Evolutionary conservation across 106 monocot species (phyloP).

Genomic region (Phalaenopsis aphrodite): DNA sequence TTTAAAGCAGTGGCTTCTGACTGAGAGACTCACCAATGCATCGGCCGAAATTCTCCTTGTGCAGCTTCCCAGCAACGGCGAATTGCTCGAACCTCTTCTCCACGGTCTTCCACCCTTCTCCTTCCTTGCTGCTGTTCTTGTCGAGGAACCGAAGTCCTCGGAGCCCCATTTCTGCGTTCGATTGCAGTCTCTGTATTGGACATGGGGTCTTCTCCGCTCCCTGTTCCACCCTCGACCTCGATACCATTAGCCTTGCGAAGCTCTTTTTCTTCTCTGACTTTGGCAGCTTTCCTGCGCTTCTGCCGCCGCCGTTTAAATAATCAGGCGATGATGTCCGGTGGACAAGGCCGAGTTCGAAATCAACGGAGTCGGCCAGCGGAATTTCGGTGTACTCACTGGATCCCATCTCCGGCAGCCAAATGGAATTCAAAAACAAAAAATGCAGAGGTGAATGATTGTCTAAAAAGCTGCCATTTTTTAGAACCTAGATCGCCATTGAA

Average conservation of each 20-base stretch:
- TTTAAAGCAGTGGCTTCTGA: not conserved
- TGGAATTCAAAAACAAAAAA: not conserved
- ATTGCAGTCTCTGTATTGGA: conserved; percentile 20
- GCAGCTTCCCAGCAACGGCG: conserved; percentile 30
- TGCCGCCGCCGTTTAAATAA: not conserved
- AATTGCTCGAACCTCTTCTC: conserved; percentile 63
- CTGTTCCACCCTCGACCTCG: not conserved
- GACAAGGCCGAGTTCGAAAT: not conserved
- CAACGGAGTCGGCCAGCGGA: not conserved
- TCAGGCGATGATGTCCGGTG: not conserved
- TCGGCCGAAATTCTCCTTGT: conserved; percentile 63
- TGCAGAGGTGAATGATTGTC: not conserved
- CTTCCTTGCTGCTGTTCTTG: conserved; percentile 46
- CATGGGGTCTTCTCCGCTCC: not conserved
- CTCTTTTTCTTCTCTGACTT: not conserved
- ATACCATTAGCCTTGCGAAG: not conserved
- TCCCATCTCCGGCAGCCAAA: not conserved
- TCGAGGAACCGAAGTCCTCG: conserved; percentile 72
- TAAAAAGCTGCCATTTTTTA: not conserved
- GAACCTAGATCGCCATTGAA: too few relatives aligned
- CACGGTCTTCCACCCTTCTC: conserved; percentile 52
- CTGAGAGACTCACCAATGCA: conserved; percentile 62
- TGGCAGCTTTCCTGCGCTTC: not conserved
- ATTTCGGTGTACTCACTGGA: not conserved
- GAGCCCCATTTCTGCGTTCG: conserved; percentile 44